Base-by-base conservation (phyloP, 768 basidiomycete species). In the Mycena haematopus region DNA sequence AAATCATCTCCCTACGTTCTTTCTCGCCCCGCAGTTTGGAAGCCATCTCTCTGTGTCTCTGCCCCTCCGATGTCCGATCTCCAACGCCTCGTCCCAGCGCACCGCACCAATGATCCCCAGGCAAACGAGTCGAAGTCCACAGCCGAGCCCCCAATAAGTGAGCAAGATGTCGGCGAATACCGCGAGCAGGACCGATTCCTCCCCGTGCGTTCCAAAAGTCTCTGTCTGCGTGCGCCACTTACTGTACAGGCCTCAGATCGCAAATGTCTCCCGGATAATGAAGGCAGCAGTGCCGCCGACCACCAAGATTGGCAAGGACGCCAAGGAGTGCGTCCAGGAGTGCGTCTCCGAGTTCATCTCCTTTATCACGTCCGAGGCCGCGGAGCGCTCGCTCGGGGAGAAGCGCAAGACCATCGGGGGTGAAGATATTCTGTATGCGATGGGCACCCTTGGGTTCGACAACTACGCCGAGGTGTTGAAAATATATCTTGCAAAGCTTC, bases 321-420 rank as follows among this genome's bases (percentile, higher is more conserved):
- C 95, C 47, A 99, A 99, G 74, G 96, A 99, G 78, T 95, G 93
- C 76, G 94, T 98, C 44, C 96, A 99, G 75, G 96, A 98, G 78
- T 97, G 96, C 77, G 94, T 97, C 58, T 95, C 92, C 46, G 96
- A 99, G 79, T 99, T 97, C 81, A 98, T 99, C 75, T 89, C 88
- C 69, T 99, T 99, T 83, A 95, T 99, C 79, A 97, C 96, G 29
- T 92, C 90, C 46, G 96, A 99, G 75, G 96, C 96, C 6, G 94
- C 93, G 17, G 96, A 98, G 76, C 94, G 94, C 71, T 96, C 95
- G 68, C 86, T 91, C 72, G 80, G 91, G 68, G 96, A 98, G 80
- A 99, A 99, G 78, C 85, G 96, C 65, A 99, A 99, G 81, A 99
- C 96, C 62, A 95, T 98, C 47, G 95, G 94, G 14, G 96, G 96